Evolutionary conservation across 257 asterid genomes (phyloP).

Genomic region (Euphrasia confusa): DNA sequence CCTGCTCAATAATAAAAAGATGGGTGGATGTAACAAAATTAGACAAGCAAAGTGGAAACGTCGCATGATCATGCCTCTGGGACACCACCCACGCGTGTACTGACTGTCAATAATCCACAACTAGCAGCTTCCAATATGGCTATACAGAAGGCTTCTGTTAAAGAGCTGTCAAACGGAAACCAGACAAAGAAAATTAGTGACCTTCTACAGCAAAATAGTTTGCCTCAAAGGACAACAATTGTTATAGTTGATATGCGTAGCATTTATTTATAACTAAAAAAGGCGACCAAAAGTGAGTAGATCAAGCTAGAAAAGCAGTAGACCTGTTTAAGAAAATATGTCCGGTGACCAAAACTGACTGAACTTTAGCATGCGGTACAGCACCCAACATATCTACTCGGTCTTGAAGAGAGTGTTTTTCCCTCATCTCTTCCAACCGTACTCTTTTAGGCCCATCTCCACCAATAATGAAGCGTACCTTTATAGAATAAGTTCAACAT

Average conservation of each 20-base stretch:
- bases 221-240: conserved; percentile 1
- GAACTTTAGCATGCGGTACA: conserved; percentile 95
- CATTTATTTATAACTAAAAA: not conserved
- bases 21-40: conserved; percentile 23
- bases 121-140: conserved; percentile 98
- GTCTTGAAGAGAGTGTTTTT: conserved; percentile 93
- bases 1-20: conserved; percentile 23
- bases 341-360: conserved; percentile 73
- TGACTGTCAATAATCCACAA: conserved; percentile 96
- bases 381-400: conserved; percentile 98
- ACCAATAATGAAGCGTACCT: conserved; percentile 93
- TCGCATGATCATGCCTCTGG: conserved; percentile 75
- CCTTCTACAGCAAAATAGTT: not conserved
- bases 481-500: conserved; percentile 19
- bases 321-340: conserved; percentile 59
- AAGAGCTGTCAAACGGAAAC: conserved; percentile 54
- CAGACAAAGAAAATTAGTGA: conserved; percentile 21
- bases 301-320: conserved; percentile 11
- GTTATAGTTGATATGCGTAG: not conserved
- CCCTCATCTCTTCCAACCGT: conserved; percentile 96
- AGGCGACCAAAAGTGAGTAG: not conserved
- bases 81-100: conserved; percentile 99
- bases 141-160: conserved; percentile 96
- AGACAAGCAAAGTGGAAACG: conserved; percentile 27
- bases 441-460: conserved; percentile 99